phyloP scores from a whole-genome alignment of 164 flowering plant genomes.

The Piper longum region DNA sequence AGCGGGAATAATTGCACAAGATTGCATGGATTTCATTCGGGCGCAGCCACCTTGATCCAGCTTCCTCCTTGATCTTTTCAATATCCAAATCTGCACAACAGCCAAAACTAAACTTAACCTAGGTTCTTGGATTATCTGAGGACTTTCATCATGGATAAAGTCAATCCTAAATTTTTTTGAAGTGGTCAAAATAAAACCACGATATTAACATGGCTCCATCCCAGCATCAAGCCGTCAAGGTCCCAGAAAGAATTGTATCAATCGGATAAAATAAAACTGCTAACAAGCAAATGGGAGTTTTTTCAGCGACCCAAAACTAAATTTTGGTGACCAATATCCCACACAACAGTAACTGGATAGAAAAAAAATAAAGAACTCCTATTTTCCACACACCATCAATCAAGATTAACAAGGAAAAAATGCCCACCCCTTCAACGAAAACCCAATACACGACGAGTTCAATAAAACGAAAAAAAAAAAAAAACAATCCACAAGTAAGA shows the following conservation, averaged over 20 bases:
- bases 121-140: background rate
- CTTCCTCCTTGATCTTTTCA: constrained; percentile 44
- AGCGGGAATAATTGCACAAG: constrained; percentile 45
- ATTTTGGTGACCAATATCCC: too few relatives aligned
- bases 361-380: too few relatives aligned
- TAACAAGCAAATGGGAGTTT: too few relatives aligned
- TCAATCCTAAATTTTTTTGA: too few relatives aligned
- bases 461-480: background rate
- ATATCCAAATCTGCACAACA: constrained; percentile 58
- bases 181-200: background rate
- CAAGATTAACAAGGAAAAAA: background rate
- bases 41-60: constrained; percentile 66
- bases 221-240: background rate
- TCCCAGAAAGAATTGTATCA: background rate
- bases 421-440: background rate
- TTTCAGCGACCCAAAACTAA: too few relatives aligned
- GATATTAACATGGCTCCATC: background rate
- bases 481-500: background rate
- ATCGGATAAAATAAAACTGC: background rate
- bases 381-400: background rate
- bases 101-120: background rate
- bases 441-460: background rate
- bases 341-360: too few relatives aligned
- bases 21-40: constrained; percentile 88
- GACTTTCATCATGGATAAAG: background rate